A percentile compares a stretch with the other conserved stretches of the same genome.
Conservation (phyloP, 805 yeast genomes). For the Cyberlindnera euphorbiiphila region DNA sequence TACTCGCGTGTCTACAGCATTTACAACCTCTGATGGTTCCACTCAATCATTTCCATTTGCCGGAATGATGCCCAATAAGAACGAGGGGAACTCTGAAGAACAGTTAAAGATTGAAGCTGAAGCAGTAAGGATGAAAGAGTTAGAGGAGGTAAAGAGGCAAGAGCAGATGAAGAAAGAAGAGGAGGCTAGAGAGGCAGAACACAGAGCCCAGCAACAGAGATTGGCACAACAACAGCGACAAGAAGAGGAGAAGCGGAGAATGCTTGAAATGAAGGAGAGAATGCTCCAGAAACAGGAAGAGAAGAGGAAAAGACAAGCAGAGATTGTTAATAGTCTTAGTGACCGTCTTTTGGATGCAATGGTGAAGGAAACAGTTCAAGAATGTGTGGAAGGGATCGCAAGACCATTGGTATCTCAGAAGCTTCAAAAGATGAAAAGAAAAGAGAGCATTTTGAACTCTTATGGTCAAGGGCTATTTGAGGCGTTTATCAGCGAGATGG, state of each 20-base stretch:
- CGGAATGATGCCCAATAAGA: not conserved
- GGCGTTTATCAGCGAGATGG: slow-evolving; percentile 59
- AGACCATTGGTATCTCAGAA: slow-evolving; percentile 15
- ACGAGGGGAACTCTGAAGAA: not conserved
- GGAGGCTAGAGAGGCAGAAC: slow-evolving; percentile 5
- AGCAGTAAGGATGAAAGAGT: slow-evolving; percentile 1
- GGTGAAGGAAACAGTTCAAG: slow-evolving; percentile 22
- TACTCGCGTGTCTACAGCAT: no score
- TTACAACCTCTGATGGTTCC: not conserved
- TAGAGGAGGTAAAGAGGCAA: slow-evolving; percentile 3
- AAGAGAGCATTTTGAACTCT: slow-evolving; percentile 32
- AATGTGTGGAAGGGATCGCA: slow-evolving; percentile 16
- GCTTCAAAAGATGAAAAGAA: slow-evolving; percentile 13
- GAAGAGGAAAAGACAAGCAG: slow-evolving; percentile 12
- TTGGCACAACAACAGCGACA: slow-evolving; percentile 2
- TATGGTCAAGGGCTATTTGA: slow-evolving; percentile 49
- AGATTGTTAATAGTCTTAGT: slow-evolving; percentile 13
- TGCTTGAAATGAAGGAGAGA: slow-evolving; percentile 14
- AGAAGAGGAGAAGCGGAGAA: slow-evolving; percentile 11
- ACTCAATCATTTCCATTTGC: slow-evolving; percentile 4
- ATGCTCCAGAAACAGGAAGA: slow-evolving; percentile 19
- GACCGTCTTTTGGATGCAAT: not conserved
- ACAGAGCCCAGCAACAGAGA: slow-evolving; percentile 14
- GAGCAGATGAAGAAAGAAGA: slow-evolving; percentile 4
- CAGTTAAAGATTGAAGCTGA: slow-evolving; percentile 1